Percentiles rank a stretch among this genome's conserved stretches.
phyloP scores from a whole-genome alignment of 2,329 filamentous ascomycete genomes.

The Fusarium tupiense region DNA sequence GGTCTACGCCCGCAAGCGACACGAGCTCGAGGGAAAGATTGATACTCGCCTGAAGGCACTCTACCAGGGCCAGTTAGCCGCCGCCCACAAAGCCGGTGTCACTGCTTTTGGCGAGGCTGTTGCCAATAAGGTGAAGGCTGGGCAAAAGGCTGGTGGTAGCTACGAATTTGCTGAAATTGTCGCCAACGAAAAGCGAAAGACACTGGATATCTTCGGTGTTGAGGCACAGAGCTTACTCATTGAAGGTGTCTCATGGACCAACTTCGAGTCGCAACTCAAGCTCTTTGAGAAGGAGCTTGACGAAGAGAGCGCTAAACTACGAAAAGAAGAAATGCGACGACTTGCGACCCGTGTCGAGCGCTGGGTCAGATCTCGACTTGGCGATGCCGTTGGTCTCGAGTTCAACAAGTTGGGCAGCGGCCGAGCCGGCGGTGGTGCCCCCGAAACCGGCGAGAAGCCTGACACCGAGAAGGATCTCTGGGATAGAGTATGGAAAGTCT shows the following conservation, averaged over 20 bases:
- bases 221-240: constrained; percentile 81
- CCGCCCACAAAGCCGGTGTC: constrained; percentile 90
- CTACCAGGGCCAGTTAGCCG: constrained; percentile 87
- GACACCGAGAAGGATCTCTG: constrained; percentile 85
- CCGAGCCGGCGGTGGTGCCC: constrained; percentile 81
- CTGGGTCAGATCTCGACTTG: constrained; percentile 89
- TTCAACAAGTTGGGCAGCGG: constrained; percentile 97
- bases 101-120: constrained; percentile 88
- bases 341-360: constrained; percentile 90
- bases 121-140: constrained; percentile 84
- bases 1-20: constrained; percentile 86
- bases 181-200: constrained; percentile 79
- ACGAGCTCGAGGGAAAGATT: constrained; percentile 86
- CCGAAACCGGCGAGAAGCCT: constrained; percentile 79
- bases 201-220: constrained; percentile 77
- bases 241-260: constrained; percentile 85
- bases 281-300: constrained; percentile 92
- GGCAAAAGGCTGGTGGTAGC: constrained; percentile 87
- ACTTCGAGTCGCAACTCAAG: constrained; percentile 81
- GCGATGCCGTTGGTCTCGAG: constrained; percentile 88
- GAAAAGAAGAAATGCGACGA: constrained; percentile 95
- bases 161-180: constrained; percentile 99
- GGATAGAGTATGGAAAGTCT: constrained; percentile 93
- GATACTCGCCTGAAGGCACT: constrained; percentile 88
- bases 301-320: constrained; percentile 82